These are phyloP conservation scores for Pichia thaimueangensis DNA, from an alignment of 805 yeast species.

Conservation along the genomic window DNA sequence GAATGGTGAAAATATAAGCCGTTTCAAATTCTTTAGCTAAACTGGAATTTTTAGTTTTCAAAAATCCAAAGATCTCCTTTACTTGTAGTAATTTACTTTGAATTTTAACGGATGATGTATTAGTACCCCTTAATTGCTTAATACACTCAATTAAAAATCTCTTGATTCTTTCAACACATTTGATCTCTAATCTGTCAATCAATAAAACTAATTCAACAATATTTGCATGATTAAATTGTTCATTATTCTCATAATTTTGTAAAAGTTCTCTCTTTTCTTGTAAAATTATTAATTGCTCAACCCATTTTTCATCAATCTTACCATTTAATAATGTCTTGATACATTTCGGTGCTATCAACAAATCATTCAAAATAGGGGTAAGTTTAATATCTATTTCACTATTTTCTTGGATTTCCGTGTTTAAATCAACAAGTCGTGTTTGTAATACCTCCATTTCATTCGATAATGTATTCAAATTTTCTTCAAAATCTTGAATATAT, in stretches of 20 bases:
- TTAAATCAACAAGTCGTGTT: slow-evolving; percentile 43
- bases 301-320: slow-evolving; percentile 56
- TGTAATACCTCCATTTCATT: slow-evolving; percentile 58
- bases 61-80: slow-evolving; percentile 55
- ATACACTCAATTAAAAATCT: slow-evolving; percentile 61
- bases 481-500: slow-evolving; percentile 50
- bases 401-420: slow-evolving; percentile 41
- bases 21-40: slow-evolving; percentile 66
- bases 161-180: slow-evolving; percentile 71
- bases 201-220: slow-evolving; percentile 21
- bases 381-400: slow-evolving; percentile 44
- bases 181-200: slow-evolving; percentile 49
- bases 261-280: slow-evolving; percentile 55
- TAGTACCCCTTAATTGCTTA: slow-evolving; percentile 57
- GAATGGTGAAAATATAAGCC: slow-evolving; percentile 85
- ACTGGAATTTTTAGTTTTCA: slow-evolving; percentile 47
- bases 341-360: slow-evolving; percentile 68
- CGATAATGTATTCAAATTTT: slow-evolving; percentile 49
- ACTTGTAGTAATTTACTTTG: slow-evolving; percentile 61
- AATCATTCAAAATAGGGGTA: slow-evolving; percentile 70
- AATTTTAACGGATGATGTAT: slow-evolving; percentile 63
- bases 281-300: slow-evolving; percentile 53
- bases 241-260: slow-evolving; percentile 30
- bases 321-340: slow-evolving; percentile 53
- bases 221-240: slow-evolving; percentile 15